A percentile compares a stretch with the other conserved stretches of the same genome.
phyloP scores from a whole-genome alignment of 1,139 yeast species.

The Scheffersomyces quercinus region DNA sequence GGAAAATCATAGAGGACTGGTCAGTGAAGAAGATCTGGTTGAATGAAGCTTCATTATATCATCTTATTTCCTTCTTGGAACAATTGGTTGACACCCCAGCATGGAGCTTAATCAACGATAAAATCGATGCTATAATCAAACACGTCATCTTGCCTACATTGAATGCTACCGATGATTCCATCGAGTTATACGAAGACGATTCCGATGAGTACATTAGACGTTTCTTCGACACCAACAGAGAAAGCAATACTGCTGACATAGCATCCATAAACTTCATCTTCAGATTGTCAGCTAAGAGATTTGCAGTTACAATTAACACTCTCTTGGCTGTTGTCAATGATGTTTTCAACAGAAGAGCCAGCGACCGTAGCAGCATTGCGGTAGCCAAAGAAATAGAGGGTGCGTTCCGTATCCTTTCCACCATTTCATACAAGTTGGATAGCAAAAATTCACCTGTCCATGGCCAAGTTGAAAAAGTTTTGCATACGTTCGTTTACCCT shows the following conservation, averaged over 20 bases:
- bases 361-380: constrained; percentile 28
- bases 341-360: constrained; percentile 45
- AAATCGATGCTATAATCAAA: constrained; percentile 57
- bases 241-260: constrained; percentile 72
- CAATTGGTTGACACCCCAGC: constrained; percentile 57
- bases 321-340: constrained; percentile 52
- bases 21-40: constrained; percentile 57
- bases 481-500: constrained; percentile 47
- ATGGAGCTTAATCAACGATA: constrained; percentile 55
- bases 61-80: constrained; percentile 64
- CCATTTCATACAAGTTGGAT: constrained; percentile 45
- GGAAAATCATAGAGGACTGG: constrained; percentile 63
- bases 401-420: constrained; percentile 49
- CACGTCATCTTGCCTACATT: constrained; percentile 67
- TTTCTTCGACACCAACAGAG: constrained; percentile 69
- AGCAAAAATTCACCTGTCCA: constrained; percentile 41
- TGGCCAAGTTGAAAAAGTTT: constrained; percentile 48
- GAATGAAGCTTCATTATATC: constrained; percentile 59
- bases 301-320: constrained; percentile 42
- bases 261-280: constrained; percentile 80
- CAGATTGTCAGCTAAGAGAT: constrained; percentile 47
- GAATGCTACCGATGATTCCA: constrained; percentile 53
- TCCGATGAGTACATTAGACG: constrained; percentile 74
- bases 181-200: constrained; percentile 70
- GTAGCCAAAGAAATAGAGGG: constrained; percentile 50